Conservation (phyloP, 441 rosid genomes). For the Bruguiera hainesii region DNA sequence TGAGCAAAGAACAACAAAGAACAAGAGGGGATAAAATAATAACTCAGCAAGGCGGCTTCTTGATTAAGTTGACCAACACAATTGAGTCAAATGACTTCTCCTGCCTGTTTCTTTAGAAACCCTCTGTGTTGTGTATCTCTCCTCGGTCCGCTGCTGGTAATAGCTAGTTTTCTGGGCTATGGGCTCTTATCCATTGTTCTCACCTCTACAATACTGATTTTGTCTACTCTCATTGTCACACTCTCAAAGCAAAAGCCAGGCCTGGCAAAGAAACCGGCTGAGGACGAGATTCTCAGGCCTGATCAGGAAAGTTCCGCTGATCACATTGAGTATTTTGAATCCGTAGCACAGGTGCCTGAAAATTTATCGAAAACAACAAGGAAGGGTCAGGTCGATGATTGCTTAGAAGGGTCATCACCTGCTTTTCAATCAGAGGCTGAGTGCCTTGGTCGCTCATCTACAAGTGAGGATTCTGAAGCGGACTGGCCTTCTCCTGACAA, state of each 20-base stretch:
- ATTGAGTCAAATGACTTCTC: conserved; percentile 27
- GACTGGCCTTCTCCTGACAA: conserved; percentile 45
- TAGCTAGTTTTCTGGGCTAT: conserved; percentile 35
- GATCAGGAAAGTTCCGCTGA: conserved; percentile 3
- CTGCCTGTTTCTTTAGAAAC: conserved; percentile 31
- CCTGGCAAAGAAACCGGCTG: conserved; percentile 8
- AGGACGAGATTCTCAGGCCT: conserved; percentile 2
- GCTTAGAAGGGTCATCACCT: conserved; percentile 17
- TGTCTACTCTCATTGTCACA: conserved; percentile 38
- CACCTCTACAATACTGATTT: conserved; percentile 33
- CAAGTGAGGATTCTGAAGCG: conserved; percentile 51
- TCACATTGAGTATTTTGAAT: conserved; percentile 7
- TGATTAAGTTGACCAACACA: not conserved
- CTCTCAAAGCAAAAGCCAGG: conserved; percentile 30
- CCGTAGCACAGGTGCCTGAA: conserved; percentile 6
- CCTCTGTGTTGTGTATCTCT: conserved; percentile 37
- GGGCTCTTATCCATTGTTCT: conserved; percentile 37
- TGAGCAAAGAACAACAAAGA: not conserved
- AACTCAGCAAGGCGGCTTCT: not conserved
- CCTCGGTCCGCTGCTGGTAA: conserved; percentile 30
- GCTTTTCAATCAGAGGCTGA: conserved; percentile 37
- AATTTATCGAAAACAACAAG: conserved; percentile 7
- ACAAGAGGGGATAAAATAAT: not conserved
- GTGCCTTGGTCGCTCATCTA: conserved; percentile 29
- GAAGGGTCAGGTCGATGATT: conserved; percentile 25